Conservation (phyloP, 1,284 basidiomycete genomes). For the Lignosus rhinocerotis region DNA sequence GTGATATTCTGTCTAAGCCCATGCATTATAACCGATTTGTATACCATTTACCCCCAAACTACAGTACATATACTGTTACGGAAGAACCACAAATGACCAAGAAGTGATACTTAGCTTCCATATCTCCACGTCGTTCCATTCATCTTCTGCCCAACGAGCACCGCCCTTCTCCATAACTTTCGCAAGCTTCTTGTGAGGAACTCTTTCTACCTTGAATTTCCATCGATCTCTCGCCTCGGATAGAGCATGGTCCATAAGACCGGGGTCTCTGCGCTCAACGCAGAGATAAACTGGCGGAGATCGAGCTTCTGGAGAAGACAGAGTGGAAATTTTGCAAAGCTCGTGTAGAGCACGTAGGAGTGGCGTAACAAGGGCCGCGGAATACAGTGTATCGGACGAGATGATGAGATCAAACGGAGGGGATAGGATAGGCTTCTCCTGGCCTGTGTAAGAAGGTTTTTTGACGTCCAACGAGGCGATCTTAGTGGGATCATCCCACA, state of each 20-base stretch:
- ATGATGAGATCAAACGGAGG: constrained; percentile 80
- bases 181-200: constrained; percentile 60
- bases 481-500: constrained; percentile 46
- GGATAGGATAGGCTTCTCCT: constrained; percentile 30
- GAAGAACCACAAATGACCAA: too few species aligned
- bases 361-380: constrained; percentile 61
- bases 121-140: constrained; percentile 78
- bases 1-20: background rate
- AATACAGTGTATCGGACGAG: constrained; percentile 86
- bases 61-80: too few species aligned
- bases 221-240: constrained; percentile 47
- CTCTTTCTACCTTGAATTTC: constrained; percentile 58
- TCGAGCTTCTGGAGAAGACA: constrained; percentile 22
- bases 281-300: constrained; percentile 64
- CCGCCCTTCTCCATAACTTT: constrained; percentile 64
- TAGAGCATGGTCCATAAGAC: constrained; percentile 61
- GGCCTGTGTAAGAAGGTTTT: constrained; percentile 18
- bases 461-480: constrained; percentile 39
- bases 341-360: constrained; percentile 69
- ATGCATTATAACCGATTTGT: too few species aligned
- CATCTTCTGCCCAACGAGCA: constrained; percentile 58
- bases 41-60: too few species aligned
- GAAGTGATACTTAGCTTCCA: constrained; percentile 51
- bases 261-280: constrained; percentile 77
- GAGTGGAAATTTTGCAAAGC: constrained; percentile 40